Percentiles rank a stretch among this genome's conserved stretches.
phyloP scores from a whole-genome alignment of 306 rosid species.

The Sphenostylis stenocarpa region DNA sequence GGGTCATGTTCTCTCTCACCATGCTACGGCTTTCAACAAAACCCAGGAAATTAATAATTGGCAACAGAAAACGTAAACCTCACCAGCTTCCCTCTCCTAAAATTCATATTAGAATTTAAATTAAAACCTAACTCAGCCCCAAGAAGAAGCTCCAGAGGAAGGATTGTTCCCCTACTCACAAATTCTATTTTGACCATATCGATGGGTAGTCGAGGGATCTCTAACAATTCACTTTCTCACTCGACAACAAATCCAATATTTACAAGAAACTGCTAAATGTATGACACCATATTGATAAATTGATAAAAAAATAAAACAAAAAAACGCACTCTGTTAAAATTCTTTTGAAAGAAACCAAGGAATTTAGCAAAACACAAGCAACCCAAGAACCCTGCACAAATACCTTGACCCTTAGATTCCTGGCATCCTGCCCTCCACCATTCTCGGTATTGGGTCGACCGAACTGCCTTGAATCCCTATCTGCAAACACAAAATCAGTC shows the following conservation, averaged over 20 bases:
- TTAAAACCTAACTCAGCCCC: too few species aligned
- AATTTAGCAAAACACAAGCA: conserved; percentile 11
- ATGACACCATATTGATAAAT: neutral
- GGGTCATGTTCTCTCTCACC: neutral
- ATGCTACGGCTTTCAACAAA: neutral
- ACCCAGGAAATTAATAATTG: conserved; percentile 13
- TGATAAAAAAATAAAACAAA: too few species aligned
- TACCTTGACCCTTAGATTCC: conserved; percentile 94
- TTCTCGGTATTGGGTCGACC: conserved; percentile 62
- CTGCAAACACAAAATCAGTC: conserved; percentile 54
- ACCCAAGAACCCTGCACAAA: conserved; percentile 4
- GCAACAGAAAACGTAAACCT: neutral
- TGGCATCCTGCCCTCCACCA: conserved; percentile 72
- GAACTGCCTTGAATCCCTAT: conserved; percentile 61
- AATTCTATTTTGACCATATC: neutral
- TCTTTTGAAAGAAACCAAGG: neutral
- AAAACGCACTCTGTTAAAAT: neutral
- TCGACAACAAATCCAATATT: neutral
- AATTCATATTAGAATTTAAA: too few species aligned
- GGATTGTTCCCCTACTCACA: neutral
- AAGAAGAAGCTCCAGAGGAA: neutral
- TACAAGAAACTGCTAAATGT: neutral
- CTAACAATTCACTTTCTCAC: neutral
- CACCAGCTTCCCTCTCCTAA: neutral
- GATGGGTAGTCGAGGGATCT: neutral